Evolutionary conservation across 2,329 filamentous ascomycete species (phyloP).

Genomic region (Phialophora chinensis): DNA sequence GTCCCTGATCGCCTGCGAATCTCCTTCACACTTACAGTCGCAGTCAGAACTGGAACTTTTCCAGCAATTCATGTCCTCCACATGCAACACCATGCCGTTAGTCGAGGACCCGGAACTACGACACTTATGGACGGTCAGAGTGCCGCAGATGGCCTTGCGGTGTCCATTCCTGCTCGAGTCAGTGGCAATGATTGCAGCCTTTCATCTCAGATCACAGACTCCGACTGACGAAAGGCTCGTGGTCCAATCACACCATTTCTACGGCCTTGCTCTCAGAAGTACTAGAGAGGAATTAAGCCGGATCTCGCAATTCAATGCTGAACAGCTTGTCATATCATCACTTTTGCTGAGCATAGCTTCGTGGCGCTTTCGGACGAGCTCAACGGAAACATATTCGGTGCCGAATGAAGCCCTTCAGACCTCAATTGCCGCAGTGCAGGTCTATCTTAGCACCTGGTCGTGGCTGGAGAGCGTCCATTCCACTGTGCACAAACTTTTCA

Average conservation of each 20-base stretch:
- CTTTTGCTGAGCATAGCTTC: conserved; percentile 5
- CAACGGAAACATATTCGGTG: conserved; percentile 2
- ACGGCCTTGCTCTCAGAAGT: conserved; percentile 4
- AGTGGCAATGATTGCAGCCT: conserved; percentile 5
- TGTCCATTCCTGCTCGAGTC: conserved; percentile 10
- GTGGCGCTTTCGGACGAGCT: conserved; percentile 8
- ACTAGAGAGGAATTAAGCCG: conserved; percentile 5
- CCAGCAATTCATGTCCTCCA: conserved; percentile 5
- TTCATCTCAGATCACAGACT: conserved; percentile 1
- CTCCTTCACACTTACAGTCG: background rate
- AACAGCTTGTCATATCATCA: conserved; percentile 12
- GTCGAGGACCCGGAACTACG: background rate
- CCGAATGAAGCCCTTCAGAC: conserved; percentile 5
- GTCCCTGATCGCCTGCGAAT: conserved; percentile 1
- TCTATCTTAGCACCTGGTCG: conserved; percentile 10
- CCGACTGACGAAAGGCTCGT: conserved; percentile 7
- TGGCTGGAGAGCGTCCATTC: conserved; percentile 6
- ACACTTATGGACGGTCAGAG: conserved; percentile 5
- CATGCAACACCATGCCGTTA: conserved; percentile 5
- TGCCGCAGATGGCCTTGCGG: conserved; percentile 6
- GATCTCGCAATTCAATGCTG: background rate
- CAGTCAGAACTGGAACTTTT: conserved; percentile 4
- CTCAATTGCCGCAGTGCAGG: conserved; percentile 7
- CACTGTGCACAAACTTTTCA: conserved; percentile 4
- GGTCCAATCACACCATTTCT: conserved; percentile 10